Percentiles rank a stretch among this genome's conserved stretches.
phyloP scores from a whole-genome alignment of 805 yeast species.

The Saitoella complicata region DNA sequence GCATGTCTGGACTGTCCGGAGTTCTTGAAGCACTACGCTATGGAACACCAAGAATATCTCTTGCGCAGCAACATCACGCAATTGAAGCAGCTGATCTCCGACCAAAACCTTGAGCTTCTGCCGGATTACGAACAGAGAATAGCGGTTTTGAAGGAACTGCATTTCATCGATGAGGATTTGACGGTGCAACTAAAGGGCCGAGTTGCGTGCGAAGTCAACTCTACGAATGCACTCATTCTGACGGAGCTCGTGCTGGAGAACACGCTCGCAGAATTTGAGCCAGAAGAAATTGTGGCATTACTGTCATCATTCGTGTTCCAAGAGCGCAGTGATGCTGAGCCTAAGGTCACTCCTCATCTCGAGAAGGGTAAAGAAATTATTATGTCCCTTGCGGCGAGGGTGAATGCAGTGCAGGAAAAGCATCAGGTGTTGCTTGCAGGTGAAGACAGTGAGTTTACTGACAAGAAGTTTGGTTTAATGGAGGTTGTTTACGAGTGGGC shows the following conservation, averaged over 20 bases:
- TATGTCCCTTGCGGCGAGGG: slow-evolving; percentile 47
- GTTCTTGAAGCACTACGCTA: slow-evolving; percentile 7
- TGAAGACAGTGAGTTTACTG: slow-evolving; percentile 64
- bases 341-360: slow-evolving; percentile 56
- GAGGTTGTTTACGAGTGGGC: slow-evolving; percentile 98
- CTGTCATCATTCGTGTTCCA: slow-evolving; percentile 86
- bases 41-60: neutral
- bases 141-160: slow-evolving; percentile 58
- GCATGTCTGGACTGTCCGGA: slow-evolving; percentile 23
- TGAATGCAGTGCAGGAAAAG: slow-evolving; percentile 43
- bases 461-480: slow-evolving; percentile 63
- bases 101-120: slow-evolving; percentile 71
- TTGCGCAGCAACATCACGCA: neutral
- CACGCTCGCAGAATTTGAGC: slow-evolving; percentile 80
- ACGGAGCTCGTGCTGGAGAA: slow-evolving; percentile 86
- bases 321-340: slow-evolving; percentile 57
- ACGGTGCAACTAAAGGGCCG: slow-evolving; percentile 75
- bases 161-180: slow-evolving; percentile 57
- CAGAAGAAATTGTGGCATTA: slow-evolving; percentile 93
- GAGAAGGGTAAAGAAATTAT: slow-evolving; percentile 44
- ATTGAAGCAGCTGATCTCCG: slow-evolving; percentile 46
- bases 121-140: slow-evolving; percentile 91
- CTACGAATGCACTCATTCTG: slow-evolving; percentile 78
- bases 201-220: slow-evolving; percentile 78
- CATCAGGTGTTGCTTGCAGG: slow-evolving; percentile 61